Evolutionary conservation across 352 stramenopile genomes (phyloP), one percentile per base, ranked within the genome.

Genomic region (Phytophthora colocasiae): DNA sequence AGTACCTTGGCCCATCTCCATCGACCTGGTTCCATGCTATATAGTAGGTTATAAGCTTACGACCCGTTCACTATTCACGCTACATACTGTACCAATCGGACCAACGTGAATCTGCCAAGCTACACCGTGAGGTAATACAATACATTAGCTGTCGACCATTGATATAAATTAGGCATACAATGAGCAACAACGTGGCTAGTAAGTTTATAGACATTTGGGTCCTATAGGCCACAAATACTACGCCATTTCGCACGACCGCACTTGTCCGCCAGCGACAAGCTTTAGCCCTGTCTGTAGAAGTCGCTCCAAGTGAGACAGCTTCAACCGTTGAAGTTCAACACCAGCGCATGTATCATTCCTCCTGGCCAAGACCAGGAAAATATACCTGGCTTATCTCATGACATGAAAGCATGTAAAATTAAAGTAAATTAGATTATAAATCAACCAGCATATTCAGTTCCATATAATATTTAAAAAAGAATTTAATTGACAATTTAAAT

Each of bases 61-160:
- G n/a, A n/a, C n/a, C n/a, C n/a, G n/a, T n/a, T n/a, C n/a, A n/a
- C n/a, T n/a, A n/a, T n/a, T n/a, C n/a, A n/a, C n/a, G n/a, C n/a
- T n/a, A n/a, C n/a, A n/a, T n/a, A n/a, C n/a, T n/a, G 11, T 17
- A 36, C 8, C 31, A 36, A 11, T 36, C 31, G 9, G 31, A 14
- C 9, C 14, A 41, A n/a, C 4, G 19, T 19, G 15, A 61, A 53
- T 52, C 7, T 55, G 55, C 36, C 55, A 55, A 48, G 55, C 22
- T 48, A n/a, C 31, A 26, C 15, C 27, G 43, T 46, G 27, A 62
- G 8, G 55, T 40, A 63, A 41, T 36, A 12, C 7, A 36, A 10
- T 12, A 10, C 44, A 31, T 38, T 24, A 51, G 40, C 31, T 53
- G 14, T 39, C 17, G 40, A 61, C 31, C 34, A 58, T 22, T 26